Percentiles rank a stretch among this genome's conserved stretches.
These are phyloP conservation scores for Zygotorulaspora danielsina DNA, from an alignment of 805 yeast species.

Conservation along the genomic window DNA sequence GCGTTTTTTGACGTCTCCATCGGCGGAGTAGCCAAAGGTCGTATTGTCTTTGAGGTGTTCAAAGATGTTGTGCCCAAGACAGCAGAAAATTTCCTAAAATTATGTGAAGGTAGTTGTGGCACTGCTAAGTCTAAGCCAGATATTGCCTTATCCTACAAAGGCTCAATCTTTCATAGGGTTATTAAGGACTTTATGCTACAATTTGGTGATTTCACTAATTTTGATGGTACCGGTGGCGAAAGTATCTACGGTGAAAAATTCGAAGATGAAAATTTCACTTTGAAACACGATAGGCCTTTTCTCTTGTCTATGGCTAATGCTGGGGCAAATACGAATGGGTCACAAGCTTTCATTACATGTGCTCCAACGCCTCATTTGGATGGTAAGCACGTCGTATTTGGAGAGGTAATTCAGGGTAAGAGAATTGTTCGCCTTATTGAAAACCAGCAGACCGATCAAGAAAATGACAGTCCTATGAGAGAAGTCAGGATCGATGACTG, in stretches of 20 bases:
- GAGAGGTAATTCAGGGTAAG: constrained; percentile 80
- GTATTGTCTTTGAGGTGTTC: constrained; percentile 72
- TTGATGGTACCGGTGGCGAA: constrained; percentile 75
- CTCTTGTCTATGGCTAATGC: constrained; percentile 95
- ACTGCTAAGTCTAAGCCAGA: constrained; percentile 27
- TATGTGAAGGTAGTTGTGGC: constrained; percentile 84
- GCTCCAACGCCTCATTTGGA: constrained; percentile 91
- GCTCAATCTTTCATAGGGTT: constrained; percentile 88
- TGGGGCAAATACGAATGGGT: constrained; percentile 93
- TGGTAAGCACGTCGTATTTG: constrained; percentile 95
- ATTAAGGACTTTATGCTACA: constrained; percentile 88
- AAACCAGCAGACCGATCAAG: constrained; percentile 53
- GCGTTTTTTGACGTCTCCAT: constrained; percentile 77
- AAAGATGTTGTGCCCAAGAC: constrained; percentile 78
- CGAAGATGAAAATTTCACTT: constrained; percentile 82
- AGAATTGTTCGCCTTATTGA: constrained; percentile 77
- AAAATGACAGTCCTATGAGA: constrained; percentile 63
- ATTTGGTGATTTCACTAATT: constrained; percentile 86
- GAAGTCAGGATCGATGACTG: constrained; percentile 72
- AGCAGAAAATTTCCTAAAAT: constrained; percentile 81
- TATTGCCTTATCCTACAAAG: constrained; percentile 67
- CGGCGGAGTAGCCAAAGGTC: constrained; percentile 65
- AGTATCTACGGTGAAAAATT: constrained; percentile 80
- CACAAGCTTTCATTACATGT: constrained; percentile 92
- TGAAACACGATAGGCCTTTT: constrained; percentile 78